Evolutionary conservation across 1,284 basidiomycete genomes (phyloP), one percentile per base, ranked within the genome.

Genomic region (Ceratobasidium sp.): DNA sequence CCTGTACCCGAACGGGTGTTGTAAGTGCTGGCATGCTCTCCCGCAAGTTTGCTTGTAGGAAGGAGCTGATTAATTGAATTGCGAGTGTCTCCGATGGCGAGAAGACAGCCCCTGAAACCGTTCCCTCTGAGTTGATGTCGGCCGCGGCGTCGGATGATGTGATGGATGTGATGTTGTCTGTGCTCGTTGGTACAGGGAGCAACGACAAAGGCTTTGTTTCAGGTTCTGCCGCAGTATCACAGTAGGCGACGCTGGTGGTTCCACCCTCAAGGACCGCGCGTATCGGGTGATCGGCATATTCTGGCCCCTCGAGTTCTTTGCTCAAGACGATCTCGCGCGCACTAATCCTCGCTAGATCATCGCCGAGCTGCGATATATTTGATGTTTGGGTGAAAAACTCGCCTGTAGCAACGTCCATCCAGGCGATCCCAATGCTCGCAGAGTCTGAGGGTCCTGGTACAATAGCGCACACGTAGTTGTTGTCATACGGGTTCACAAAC

Each of bases 391-490:
- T 91, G 80, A 93, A 96, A 81, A 96, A 95, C 78, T 96, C 94
- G 74, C 96, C 95, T 0, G 96, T 98, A 4, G 95, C 96, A n/a
- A 96, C 88, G 79, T 98, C 96, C 32, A 94, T 94, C 90, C 95
- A 98, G 1, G 95, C 94, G 38, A 98, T 82, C 2, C 91, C 92
- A 30, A 87, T 75, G 16, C 78, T 72, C 46, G 66, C 74, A 47
- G 38, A 54, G 67, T 61, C 54, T 44, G 71, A 13, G 71, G 74
- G 70, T 7, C 69, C 43, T 13, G 76, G 7, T 59, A 70, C 82
- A 52, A 96, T 83, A 8, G 95, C 87, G 28, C 98, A 86, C 43
- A 98, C 86, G 78, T 93, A 98, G 77, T 96, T 95, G 79, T 95
- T 95, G 80, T 94, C 91, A 76, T 89, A 90, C 16, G 88, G 89